Base-by-base conservation (phyloP, 176 grass and related monocot genomes). In the Oryza glumipatula region DNA sequence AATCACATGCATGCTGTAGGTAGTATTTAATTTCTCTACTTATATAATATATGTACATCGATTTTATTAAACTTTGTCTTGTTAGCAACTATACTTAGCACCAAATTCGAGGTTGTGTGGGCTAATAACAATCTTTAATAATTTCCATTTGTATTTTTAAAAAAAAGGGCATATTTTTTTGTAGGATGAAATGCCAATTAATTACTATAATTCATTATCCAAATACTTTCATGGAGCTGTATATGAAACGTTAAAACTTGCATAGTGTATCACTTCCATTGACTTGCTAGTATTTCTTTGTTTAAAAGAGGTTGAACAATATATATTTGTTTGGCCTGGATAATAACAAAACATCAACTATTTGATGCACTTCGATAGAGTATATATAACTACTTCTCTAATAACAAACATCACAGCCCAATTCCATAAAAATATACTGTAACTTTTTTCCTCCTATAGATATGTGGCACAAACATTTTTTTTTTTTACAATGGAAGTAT, bases 11-110 rank as follows among this genome's bases (percentile, higher is more conserved):
- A 58, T 58, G 88, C 0, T 82, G 19, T 22, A 49, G 21, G 49
- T 41, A 58, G 86, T 90, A 49, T 41, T 67, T 22, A 63, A 23
- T 63, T 76, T 90, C 65, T 74, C 60, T 65, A 83, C 17, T 63
- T 23, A 23, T 68, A 79, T 83, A 68, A 11, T 63, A 3, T 11
- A 67, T 56, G 71, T 54, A 52, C 72, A 6, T 77, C 7, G 3
- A 67, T 83, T 76, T 36, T 79, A 41, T 46, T 58, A 36, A 80
- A 28, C 6, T 68, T 60, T 23, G 5, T 22, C 17, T 14, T 63
- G 6, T 23, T 63, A 23, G n/a, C 58, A 63, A 63, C 56, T 61
- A 58, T 58, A 63, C n/a, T 22, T 63, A 2, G 21, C 58, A 23
- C 58, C 58, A 63, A 63, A 10, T 63, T 63, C 2, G 6, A 9